These are phyloP conservation scores for Aspergillus sp. DNA, from an alignment of 2,329 filamentous ascomycete species.

Conservation along the genomic window DNA sequence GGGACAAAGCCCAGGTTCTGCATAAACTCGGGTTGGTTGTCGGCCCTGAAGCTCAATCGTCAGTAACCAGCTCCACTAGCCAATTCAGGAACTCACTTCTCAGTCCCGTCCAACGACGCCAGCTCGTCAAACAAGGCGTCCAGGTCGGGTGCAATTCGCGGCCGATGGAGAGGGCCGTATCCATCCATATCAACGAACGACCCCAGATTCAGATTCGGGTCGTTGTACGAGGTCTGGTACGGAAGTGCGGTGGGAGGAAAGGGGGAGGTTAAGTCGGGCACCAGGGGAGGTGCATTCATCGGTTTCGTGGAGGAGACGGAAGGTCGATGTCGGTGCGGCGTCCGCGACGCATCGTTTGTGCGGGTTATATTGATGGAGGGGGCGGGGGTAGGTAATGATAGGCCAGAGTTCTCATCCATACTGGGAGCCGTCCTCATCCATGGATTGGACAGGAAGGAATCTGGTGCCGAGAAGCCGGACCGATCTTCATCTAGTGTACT, in stretches of 20 bases:
- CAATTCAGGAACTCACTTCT: constrained; percentile 36
- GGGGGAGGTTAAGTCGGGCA: constrained; percentile 22
- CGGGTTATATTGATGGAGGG: constrained; percentile 27
- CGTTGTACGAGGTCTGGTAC: constrained; percentile 27
- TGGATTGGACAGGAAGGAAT: constrained; percentile 24
- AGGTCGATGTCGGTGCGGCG: constrained; percentile 13
- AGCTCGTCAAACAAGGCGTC: constrained; percentile 59
- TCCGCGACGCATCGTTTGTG: constrained; percentile 17
- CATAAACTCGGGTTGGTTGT: constrained; percentile 39
- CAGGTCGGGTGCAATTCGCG: constrained; percentile 35
- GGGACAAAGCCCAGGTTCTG: constrained; percentile 38
- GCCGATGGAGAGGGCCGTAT: constrained; percentile 26
- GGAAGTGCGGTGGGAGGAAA: constrained; percentile 21
- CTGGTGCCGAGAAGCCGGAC: constrained; percentile 12
- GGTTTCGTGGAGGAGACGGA: constrained; percentile 20
- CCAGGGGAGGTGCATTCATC: constrained; percentile 16
- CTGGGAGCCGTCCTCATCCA: constrained; percentile 29
- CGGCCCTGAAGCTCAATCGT: constrained; percentile 22
- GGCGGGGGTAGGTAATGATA: constrained; percentile 28
- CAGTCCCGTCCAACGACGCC: constrained; percentile 55
- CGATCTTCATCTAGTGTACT: constrained; percentile 10
- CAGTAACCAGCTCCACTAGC: constrained; percentile 5
- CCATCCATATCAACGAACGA: constrained; percentile 31
- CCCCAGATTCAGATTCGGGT: constrained; percentile 25
- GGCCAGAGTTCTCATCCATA: constrained; percentile 23